A percentile compares a stretch with the other conserved stretches of the same genome.
Evolutionary conservation across 2,329 filamentous ascomycete genomes (phyloP).

Genomic region (Helotiales sp.): DNA sequence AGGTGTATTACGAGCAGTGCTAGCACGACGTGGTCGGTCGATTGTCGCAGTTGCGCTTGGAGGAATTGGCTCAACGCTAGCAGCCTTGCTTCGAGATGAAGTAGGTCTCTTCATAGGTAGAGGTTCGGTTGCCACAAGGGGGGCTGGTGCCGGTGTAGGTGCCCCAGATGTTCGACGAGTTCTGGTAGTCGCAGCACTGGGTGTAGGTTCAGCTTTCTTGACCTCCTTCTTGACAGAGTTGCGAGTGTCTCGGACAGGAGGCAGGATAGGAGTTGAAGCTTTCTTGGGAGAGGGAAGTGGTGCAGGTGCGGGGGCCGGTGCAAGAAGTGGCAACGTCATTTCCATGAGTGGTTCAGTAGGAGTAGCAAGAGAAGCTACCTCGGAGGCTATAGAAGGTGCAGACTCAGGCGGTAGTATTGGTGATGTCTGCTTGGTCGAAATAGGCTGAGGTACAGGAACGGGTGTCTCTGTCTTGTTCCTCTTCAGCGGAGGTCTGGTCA

Average conservation of each 20-base stretch:
- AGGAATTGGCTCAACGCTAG: constrained; percentile 28
- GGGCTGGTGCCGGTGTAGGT: constrained; percentile 20
- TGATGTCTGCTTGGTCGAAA: constrained; percentile 35
- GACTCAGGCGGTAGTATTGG: constrained; percentile 26
- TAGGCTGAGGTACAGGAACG: constrained; percentile 46
- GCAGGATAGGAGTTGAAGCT: constrained; percentile 37
- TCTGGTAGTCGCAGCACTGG: constrained; percentile 18
- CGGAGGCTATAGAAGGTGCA: constrained; percentile 24
- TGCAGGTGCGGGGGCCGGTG: constrained; percentile 21
- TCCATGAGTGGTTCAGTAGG: constrained; percentile 17
- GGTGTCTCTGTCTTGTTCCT: constrained; percentile 59
- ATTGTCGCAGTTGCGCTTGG: constrained; percentile 21
- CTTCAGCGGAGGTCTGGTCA: constrained; percentile 45
- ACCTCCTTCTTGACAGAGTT: constrained; percentile 22
- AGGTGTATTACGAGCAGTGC: constrained; percentile 42
- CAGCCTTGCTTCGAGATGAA: constrained; percentile 36
- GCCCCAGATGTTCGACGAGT: constrained; percentile 21
- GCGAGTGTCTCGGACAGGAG: constrained; percentile 28
- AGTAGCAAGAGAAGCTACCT: constrained; percentile 13
- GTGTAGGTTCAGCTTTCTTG: constrained; percentile 12
- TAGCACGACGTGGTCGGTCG: constrained; percentile 36
- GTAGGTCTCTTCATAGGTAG: constrained; percentile 31
- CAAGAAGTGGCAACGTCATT: constrained; percentile 9
- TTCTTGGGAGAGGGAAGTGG: constrained; percentile 30
- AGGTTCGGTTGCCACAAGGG: constrained; percentile 18